Percentiles rank a stretch among this genome's conserved stretches.
phyloP scores from a whole-genome alignment of 352 stramenopile genomes.

The Globisporangium ultimum region DNA sequence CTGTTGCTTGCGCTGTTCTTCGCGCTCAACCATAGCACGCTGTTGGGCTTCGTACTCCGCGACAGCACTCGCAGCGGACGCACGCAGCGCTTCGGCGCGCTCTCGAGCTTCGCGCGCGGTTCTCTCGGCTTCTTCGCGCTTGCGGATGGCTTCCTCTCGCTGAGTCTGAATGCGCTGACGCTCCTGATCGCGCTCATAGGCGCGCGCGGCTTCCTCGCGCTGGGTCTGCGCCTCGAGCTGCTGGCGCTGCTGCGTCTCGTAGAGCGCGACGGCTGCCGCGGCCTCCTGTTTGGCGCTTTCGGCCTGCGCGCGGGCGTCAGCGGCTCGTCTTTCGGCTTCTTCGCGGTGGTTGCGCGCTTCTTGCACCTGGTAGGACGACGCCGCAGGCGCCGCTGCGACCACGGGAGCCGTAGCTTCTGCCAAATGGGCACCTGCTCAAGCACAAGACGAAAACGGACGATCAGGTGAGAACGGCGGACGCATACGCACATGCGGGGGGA shows the following conservation, averaged over 20 bases:
- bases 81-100: constrained; percentile 53
- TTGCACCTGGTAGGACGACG: constrained; percentile 15
- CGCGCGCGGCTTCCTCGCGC: constrained; percentile 27
- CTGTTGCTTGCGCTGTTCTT: constrained; percentile 54
- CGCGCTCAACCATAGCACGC: constrained; percentile 47
- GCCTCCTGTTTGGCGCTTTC: constrained; percentile 43
- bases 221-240: constrained; percentile 29
- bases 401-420: neutral
- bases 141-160: constrained; percentile 39
- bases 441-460: too few species aligned
- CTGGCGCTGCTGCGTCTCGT: constrained; percentile 48
- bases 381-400: constrained; percentile 3
- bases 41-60: constrained; percentile 66
- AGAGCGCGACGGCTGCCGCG: constrained; percentile 32
- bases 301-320: constrained; percentile 37
- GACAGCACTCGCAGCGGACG: constrained; percentile 59
- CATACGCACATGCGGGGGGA: constrained; percentile 1
- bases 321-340: constrained; percentile 42
- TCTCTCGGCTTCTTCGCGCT: constrained; percentile 57
- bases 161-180: constrained; percentile 46
- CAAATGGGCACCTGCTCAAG: too few species aligned
- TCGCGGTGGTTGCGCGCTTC: constrained; percentile 36
- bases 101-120: constrained; percentile 57
- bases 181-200: constrained; percentile 27
- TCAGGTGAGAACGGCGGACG: neutral